Evolutionary conservation across 2,329 filamentous ascomycete species (phyloP).

Genomic region (Diaporthe humulicola): DNA sequence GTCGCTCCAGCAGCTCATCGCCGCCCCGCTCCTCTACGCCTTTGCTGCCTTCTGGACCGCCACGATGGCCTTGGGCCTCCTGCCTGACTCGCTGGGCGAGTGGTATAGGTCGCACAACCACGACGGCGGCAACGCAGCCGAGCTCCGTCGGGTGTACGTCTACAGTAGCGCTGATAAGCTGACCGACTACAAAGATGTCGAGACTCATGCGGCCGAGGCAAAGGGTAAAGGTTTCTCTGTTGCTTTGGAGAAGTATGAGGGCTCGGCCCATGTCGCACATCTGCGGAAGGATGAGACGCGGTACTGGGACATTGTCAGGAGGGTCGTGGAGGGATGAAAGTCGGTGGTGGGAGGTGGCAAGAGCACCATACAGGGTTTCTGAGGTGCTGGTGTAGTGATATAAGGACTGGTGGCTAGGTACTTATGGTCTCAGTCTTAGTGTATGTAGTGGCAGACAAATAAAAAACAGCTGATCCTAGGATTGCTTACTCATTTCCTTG

Average conservation of each 20-base stretch:
- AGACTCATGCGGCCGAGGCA: slow-evolving; percentile 60
- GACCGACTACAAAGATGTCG: slow-evolving; percentile 61
- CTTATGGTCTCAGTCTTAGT: too few relatives aligned
- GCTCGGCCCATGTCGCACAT: slow-evolving; percentile 65
- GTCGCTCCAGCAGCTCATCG: slow-evolving; percentile 43
- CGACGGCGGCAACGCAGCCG: slow-evolving; percentile 48
- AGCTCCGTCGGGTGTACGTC: slow-evolving; percentile 62
- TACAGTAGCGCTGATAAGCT: slow-evolving; percentile 63
- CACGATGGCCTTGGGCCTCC: slow-evolving; percentile 47
- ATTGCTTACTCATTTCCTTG: too few relatives aligned
- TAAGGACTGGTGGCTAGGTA: too few relatives aligned
- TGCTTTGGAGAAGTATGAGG: slow-evolving; percentile 57
- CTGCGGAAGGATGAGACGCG: slow-evolving; percentile 57
- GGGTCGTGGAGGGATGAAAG: slow-evolving; percentile 57
- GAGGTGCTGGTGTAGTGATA: too few relatives aligned
- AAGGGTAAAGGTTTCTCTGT: slow-evolving; percentile 55
- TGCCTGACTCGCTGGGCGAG: slow-evolving; percentile 49
- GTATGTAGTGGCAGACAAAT: not conserved
- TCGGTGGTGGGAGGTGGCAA: not conserved
- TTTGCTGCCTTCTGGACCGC: slow-evolving; percentile 47
- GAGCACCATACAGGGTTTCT: too few relatives aligned
- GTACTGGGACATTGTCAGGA: slow-evolving; percentile 64
- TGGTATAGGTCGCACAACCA: slow-evolving; percentile 49
- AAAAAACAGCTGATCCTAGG: too few relatives aligned
- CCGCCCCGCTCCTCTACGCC: slow-evolving; percentile 52